Base-by-base conservation (phyloP, 2,329 filamentous ascomycete species). In the Ophiostoma sp. region DNA sequence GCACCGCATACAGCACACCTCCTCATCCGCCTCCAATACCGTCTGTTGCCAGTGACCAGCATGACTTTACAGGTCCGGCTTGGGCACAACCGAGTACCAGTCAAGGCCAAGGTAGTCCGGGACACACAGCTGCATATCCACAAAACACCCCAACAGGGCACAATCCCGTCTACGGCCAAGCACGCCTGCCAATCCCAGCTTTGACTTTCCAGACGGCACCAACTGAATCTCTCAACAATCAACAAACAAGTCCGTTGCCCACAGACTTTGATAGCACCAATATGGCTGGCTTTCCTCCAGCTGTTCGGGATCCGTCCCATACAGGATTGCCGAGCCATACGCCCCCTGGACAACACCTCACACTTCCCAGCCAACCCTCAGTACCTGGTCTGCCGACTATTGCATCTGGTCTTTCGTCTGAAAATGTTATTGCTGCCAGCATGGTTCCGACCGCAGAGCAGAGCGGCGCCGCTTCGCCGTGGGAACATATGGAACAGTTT, bases 401-500 rank as follows among this genome's bases (percentile, higher is more conserved):
- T 20, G 27, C 13, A 27, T 3, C 11, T 4, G 23, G 27, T 33
- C 4, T 62, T 13, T 4, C 23, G 6, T 31, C 57, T 20, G 57
- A 27, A 11, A 17, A 33, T 35, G 27, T 17, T 20, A n/a, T n/a
- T 20, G 60, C 31, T 39, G 17, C 60, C 33, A n/a, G 33, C 13
- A 33, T 36, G 8, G n/a, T 62, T 20, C 10, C 7, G 11, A 7
- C 20, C 60, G 13, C 5, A 6, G 17, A 33, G 5, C 31, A 27
- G 10, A 39, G 5, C 6, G 10, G 67, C 4, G 70, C 64, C 2
- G 73, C 74, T 4, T 76, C 75, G 6, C 75, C 75, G 0, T 76
- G 75, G 75, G 60, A 72, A 48, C 74, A 76, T 41, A 76, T 76
- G 75, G 75, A 76, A 52, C 60, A 74, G 23, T 69, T 73, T 4